These are phyloP conservation scores for Lycium barbarum DNA, from an alignment of 257 asterid species.

Conservation along the genomic window DNA sequence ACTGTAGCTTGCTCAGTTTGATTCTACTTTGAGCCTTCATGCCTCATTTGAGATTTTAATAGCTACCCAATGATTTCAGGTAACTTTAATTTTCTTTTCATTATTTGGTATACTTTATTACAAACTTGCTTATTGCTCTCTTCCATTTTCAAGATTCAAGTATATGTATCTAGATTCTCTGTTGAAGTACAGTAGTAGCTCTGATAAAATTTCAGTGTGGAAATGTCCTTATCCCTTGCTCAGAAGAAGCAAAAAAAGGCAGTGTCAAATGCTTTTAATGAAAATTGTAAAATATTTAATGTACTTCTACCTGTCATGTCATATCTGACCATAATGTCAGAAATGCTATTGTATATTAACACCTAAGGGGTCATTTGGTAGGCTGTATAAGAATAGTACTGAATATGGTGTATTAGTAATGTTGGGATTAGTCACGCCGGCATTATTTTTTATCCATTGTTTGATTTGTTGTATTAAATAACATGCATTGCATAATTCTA, in stretches of 20 bases:
- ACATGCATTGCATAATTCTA: background rate
- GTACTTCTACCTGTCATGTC: background rate
- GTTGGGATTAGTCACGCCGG: too few relatives aligned
- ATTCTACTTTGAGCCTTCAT: background rate
- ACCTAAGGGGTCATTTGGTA: too few relatives aligned
- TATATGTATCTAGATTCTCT: background rate
- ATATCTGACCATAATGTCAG: background rate
- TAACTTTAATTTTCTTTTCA: background rate
- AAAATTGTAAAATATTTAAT: background rate
- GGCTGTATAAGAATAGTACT: too few relatives aligned
- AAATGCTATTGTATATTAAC: background rate
- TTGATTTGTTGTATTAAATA: too few relatives aligned
- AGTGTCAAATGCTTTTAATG: background rate
- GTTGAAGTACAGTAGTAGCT: background rate
- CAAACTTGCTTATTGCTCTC: conserved; percentile 5
- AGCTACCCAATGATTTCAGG: conserved; percentile 24
- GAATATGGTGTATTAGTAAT: too few relatives aligned
- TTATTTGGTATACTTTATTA: background rate
- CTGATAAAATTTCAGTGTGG: background rate
- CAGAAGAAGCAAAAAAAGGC: too few relatives aligned
- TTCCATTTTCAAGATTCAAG: background rate
- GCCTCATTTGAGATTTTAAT: conserved; percentile 21
- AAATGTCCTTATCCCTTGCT: too few relatives aligned
- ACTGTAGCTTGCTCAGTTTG: background rate
- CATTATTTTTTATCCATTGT: too few relatives aligned